phyloP scores from a whole-genome alignment of 306 rosid genomes.

The Fagus sylvatica region DNA sequence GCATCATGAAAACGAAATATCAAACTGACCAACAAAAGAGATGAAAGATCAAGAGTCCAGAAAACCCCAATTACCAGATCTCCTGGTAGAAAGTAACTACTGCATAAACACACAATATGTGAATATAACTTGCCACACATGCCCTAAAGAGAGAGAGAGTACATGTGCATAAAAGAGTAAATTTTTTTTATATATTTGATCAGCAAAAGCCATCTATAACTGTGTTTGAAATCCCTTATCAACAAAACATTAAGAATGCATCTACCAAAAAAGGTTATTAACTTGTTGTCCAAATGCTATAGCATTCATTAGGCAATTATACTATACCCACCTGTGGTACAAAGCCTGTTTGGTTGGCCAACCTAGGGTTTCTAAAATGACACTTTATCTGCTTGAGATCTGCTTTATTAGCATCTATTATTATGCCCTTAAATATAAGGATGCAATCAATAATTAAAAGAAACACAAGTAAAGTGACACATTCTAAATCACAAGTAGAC shows the following conservation, averaged over 20 bases:
- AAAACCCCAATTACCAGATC: slow-evolving; percentile 40
- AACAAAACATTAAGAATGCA: slow-evolving; percentile 1
- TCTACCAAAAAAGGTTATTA: not conserved
- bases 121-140: not conserved
- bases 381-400: too few species aligned
- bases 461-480: too few species aligned
- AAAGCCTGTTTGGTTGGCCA: too few species aligned
- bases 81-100: slow-evolving; percentile 28
- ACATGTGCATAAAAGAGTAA: slow-evolving; percentile 1
- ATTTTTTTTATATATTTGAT: not conserved
- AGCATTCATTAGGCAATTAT: not conserved
- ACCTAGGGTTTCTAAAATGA: too few species aligned
- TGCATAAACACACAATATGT: slow-evolving; percentile 24
- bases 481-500: too few species aligned
- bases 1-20: slow-evolving; percentile 20
- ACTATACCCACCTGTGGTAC: too few species aligned
- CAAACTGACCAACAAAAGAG: slow-evolving; percentile 31
- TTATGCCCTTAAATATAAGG: too few species aligned
- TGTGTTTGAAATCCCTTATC: not conserved
- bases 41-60: slow-evolving; percentile 25
- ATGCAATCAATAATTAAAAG: too few species aligned
- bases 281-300: not conserved
- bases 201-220: not conserved
- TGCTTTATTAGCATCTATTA: too few species aligned
- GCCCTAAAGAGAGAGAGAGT: slow-evolving; percentile 1